Base-by-base conservation (phyloP, 371 early-diverging fungal species). In the Mortierella sp. region DNA sequence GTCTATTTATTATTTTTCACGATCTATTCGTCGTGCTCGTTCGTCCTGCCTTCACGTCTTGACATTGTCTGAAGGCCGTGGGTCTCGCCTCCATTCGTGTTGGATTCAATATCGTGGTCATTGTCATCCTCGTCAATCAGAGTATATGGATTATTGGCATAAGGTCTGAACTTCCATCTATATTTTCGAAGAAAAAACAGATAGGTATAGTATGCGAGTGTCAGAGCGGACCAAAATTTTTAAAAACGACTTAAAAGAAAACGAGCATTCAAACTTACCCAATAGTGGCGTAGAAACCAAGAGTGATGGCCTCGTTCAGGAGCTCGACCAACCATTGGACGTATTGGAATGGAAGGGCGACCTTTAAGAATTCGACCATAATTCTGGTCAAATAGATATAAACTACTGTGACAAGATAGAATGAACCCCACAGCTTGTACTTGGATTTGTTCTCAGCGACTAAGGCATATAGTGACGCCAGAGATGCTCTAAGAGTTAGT, bases 351-450 rank as follows among this genome's bases (percentile, higher is more conserved):
- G 90, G 89, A 4, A 90, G 75, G 0, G 85, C 83, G 16, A 85
- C 87, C 77, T 86, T 87, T 63, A 90, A 62, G 49, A 88, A 67
- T 64, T 85, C 81, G 28, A 88, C 87, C 64, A 90, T 51, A 49
- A 90, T 85, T 45, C 88, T 86, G 5, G 90, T 90, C 40, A 87
- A 70, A 32, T 89, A 90, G 57, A 90, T 84, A 63, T 90, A 89
- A 1, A 86, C 84, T 32, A 90, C 75, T 9, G 88, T 88, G n/a
- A 89, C 84, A 26, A 90, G 73, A 62, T 90, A 90, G 75, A 89
- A 89, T 1, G 87, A 78, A 2, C 88, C 87, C 90, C 90, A 90
- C 16, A 90, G 72, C 62, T 88, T 87, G 75, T 90, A 88, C 67
- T 87, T 88, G 83, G 72, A 79, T 62, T 88, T 73, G 49, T 86